Evolutionary conservation across 106 monocot genomes (phyloP).

Genomic region (Platanthera zijinensis): DNA sequence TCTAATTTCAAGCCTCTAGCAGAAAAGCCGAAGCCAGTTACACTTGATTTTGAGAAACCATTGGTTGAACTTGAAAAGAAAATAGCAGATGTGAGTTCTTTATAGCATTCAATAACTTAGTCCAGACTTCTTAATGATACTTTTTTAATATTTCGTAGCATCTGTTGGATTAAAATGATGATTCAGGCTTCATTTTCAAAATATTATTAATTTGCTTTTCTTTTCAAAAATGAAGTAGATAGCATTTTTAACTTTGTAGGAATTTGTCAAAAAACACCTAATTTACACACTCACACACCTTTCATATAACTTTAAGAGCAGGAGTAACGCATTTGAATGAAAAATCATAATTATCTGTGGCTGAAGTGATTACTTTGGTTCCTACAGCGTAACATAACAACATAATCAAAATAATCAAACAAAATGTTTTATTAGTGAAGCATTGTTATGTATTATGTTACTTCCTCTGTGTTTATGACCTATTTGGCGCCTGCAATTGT

Average conservation of each 20-base stretch:
- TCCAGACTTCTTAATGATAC: no score
- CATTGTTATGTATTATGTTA: not conserved
- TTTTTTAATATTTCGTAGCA: no score
- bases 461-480: not conserved
- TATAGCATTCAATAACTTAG: no score
- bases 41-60: conserved; percentile 85
- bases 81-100: conserved; percentile 52
- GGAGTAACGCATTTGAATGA: not conserved
- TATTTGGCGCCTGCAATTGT: not conserved
- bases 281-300: not conserved
- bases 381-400: not conserved
- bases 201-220: not conserved
- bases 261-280: not conserved
- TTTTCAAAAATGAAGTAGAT: not conserved
- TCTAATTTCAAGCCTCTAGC: conserved; percentile 66
- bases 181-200: not conserved
- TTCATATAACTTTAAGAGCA: not conserved
- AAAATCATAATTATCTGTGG: not conserved
- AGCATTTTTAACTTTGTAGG: not conserved
- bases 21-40: conserved; percentile 62
- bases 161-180: no score
- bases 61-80: conserved; percentile 61
- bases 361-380: not conserved
- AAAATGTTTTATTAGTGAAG: not conserved
- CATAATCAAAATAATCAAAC: no score